Conservation (phyloP, 2,329 filamentous ascomycete species). For the Akanthomyces dipterigenus region DNA sequence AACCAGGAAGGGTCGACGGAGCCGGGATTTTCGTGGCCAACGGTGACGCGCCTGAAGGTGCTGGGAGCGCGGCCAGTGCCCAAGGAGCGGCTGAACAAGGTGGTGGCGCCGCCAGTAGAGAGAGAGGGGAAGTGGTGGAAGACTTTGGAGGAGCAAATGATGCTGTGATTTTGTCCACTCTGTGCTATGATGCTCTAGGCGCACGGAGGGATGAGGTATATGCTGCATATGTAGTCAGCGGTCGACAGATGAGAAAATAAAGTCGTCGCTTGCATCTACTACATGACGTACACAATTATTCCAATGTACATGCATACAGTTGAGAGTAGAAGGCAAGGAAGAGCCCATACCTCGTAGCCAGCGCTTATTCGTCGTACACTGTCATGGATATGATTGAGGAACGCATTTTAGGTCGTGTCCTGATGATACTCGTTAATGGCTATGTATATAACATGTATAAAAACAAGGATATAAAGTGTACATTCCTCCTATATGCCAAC, state of each 20-base stretch:
- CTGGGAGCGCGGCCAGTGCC: conserved; percentile 21
- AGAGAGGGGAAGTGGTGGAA: conserved; percentile 23
- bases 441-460: background rate
- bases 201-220: too few species aligned
- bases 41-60: conserved; percentile 17
- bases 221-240: too few species aligned
- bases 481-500: background rate
- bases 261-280: too few species aligned
- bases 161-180: conserved; percentile 15
- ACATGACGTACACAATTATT: too few species aligned
- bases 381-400: background rate
- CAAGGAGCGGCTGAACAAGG: background rate
- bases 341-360: background rate
- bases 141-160: conserved; percentile 23
- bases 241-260: too few species aligned
- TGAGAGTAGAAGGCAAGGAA: too few species aligned
- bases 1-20: conserved; percentile 14
- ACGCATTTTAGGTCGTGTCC: background rate
- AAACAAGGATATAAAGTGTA: background rate
- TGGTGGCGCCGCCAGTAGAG: background rate
- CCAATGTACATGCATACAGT: too few species aligned
- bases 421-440: background rate
- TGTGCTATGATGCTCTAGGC: background rate
- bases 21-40: conserved; percentile 21
- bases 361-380: background rate